phyloP scores from a whole-genome alignment of 352 stramenopile genomes.

The Pythium phragmiticola region DNA sequence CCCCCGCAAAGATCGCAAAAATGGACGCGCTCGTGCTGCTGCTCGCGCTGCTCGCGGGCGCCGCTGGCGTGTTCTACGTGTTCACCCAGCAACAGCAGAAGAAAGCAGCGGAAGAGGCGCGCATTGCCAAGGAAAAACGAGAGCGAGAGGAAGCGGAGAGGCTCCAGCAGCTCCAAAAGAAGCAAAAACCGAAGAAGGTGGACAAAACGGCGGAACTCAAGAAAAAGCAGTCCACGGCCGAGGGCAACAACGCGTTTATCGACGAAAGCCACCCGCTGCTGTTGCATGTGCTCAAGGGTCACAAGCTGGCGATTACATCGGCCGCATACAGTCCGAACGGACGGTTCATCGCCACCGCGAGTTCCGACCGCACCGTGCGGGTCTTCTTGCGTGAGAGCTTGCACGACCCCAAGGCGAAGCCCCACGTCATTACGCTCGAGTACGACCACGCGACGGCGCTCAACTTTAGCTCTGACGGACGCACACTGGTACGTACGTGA shows the following conservation, averaged over 20 bases:
- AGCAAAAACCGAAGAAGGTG: conserved; percentile 67
- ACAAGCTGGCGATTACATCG: conserved; percentile 70
- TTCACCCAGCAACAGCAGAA: conserved; percentile 52
- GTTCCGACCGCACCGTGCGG: conserved; percentile 72
- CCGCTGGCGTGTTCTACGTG: conserved; percentile 58
- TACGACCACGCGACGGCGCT: conserved; percentile 78
- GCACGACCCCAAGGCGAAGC: conserved; percentile 54
- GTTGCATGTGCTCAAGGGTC: conserved; percentile 55
- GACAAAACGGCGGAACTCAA: conserved; percentile 75
- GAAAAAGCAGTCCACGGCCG: conserved; percentile 39
- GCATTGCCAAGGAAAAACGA: conserved; percentile 52
- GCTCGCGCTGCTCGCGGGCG: conserved; percentile 54
- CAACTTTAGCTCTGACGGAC: conserved; percentile 74
- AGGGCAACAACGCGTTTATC: conserved; percentile 19
- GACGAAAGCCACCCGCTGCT: conserved; percentile 39
- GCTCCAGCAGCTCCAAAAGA: conserved; percentile 47
- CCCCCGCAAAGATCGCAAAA: conserved; percentile 2
- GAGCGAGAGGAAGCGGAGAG: conserved; percentile 42
- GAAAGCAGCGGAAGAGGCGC: conserved; percentile 32
- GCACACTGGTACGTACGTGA: conserved; percentile 43
- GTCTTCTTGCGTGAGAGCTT: conserved; percentile 68
- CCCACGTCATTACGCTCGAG: conserved; percentile 70
- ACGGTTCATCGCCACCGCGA: conserved; percentile 72
- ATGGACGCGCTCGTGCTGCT: conserved; percentile 39
- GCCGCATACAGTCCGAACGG: conserved; percentile 74